These are phyloP conservation scores for Macroventuria anomochaeta DNA, from an alignment of 2,329 filamentous ascomycete genomes.

Conservation along the genomic window DNA sequence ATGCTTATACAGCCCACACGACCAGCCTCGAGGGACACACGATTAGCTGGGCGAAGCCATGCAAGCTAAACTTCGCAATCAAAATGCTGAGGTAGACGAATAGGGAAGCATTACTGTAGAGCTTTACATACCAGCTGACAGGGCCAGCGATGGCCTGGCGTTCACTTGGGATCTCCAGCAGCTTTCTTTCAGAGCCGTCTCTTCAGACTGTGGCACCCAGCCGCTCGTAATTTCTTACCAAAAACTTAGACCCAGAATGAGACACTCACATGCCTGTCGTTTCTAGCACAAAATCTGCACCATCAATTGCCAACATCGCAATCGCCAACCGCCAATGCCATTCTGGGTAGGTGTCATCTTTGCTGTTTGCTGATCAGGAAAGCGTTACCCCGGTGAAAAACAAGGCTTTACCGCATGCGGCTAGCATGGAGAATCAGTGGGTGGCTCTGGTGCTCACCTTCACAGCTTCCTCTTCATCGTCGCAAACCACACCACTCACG, in stretches of 20 bases:
- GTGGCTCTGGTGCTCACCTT: slow-evolving; percentile 27
- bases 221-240: too few species aligned
- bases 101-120: not conserved
- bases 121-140: not conserved
- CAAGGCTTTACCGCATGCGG: slow-evolving; percentile 9
- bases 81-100: not conserved
- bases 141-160: too few species aligned
- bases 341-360: slow-evolving; percentile 5
- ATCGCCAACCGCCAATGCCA: not conserved
- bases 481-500: slow-evolving; percentile 30
- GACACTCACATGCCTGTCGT: too few species aligned
- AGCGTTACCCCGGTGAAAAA: slow-evolving; percentile 24
- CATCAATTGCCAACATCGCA: not conserved
- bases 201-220: too few species aligned
- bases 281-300: too few species aligned
- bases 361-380: slow-evolving; percentile 23
- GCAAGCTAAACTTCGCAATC: not conserved
- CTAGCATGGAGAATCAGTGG: slow-evolving; percentile 15
- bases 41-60: not conserved
- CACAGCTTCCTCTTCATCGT: slow-evolving; percentile 27
- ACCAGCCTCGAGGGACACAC: not conserved
- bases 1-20: not conserved
- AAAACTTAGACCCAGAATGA: too few species aligned
- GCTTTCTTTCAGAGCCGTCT: too few species aligned
- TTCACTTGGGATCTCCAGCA: too few species aligned